phyloP scores from a whole-genome alignment of 139 green algal genomes.

The Chlorella sorokiniana region DNA sequence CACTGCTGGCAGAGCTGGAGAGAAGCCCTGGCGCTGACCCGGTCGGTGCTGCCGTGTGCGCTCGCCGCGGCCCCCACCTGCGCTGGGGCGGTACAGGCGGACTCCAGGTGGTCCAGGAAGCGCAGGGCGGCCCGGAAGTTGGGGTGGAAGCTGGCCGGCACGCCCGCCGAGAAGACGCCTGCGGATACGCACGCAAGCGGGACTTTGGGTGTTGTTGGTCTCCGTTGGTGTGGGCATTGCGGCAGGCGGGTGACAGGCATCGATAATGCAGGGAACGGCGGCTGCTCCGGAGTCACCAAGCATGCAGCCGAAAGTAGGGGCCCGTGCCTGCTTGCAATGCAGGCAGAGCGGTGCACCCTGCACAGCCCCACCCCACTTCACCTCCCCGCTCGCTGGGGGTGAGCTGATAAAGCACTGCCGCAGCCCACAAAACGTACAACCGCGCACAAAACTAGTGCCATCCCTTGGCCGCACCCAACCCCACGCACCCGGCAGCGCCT shows the following conservation, averaged over 20 bases:
- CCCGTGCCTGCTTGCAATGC: background rate
- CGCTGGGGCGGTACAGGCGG: conserved; percentile 20
- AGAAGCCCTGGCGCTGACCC: too few species aligned
- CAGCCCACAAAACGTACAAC: background rate
- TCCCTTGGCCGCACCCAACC: too few species aligned
- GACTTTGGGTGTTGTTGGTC: background rate
- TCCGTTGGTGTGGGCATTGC: too few species aligned
- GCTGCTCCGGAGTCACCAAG: too few species aligned
- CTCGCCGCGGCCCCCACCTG: conserved; percentile 24
- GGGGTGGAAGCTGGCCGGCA: conserved; percentile 80
- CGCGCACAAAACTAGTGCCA: background rate
- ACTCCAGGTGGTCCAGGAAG: conserved; percentile 66
- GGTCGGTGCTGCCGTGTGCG: too few species aligned
- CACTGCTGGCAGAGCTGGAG: too few species aligned
- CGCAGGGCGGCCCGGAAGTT: conserved; percentile 75
- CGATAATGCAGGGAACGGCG: too few species aligned
- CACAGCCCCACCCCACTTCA: too few species aligned
- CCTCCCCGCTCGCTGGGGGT: too few species aligned
- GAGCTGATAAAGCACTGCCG: background rate
- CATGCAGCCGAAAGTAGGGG: too few species aligned
- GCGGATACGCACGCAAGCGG: background rate
- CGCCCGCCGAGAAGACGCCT: conserved; percentile 86
- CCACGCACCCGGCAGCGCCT: conserved; percentile 56
- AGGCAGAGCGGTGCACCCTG: too few species aligned
- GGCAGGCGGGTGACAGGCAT: too few species aligned